Conservation (phyloP, 2,329 filamentous ascomycete species). For the Colletotrichum echinochloae region DNA sequence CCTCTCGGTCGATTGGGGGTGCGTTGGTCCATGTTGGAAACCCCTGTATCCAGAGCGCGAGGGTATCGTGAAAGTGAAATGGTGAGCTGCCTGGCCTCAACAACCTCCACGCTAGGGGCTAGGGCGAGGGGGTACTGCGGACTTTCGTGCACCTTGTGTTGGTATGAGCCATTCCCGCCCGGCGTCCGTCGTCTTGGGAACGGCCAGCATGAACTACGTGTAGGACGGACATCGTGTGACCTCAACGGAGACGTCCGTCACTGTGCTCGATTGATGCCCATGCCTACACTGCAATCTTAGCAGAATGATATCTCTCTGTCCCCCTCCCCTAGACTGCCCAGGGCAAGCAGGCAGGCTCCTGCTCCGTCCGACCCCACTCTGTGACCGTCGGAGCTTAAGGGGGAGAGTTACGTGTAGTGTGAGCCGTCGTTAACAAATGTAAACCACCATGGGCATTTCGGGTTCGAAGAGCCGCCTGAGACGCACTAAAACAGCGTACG, state of each 20-base stretch:
- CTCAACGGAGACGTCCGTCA: neutral
- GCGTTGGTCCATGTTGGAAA: neutral
- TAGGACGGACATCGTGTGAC: neutral
- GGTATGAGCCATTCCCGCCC: slow-evolving; percentile 13
- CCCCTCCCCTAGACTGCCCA: neutral
- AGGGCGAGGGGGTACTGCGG: neutral
- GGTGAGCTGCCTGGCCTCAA: neutral
- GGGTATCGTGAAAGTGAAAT: slow-evolving; percentile 19
- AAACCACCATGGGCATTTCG: neutral
- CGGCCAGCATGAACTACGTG: neutral
- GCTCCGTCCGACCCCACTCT: slow-evolving; percentile 16
- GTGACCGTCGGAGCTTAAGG: slow-evolving; percentile 17
- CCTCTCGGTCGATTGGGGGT: slow-evolving; percentile 7
- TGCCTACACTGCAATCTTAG: slow-evolving; percentile 33
- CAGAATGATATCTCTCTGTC: neutral
- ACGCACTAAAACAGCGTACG: slow-evolving; percentile 1
- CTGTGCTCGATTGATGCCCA: neutral
- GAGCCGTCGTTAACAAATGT: neutral
- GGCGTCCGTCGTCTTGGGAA: slow-evolving; percentile 19
- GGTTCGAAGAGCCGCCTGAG: slow-evolving; percentile 3
- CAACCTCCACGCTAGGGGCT: neutral
- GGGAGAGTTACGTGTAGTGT: slow-evolving; percentile 15
- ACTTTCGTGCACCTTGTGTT: neutral
- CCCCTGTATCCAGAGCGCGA: neutral
- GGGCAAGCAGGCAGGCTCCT: neutral